Conservation (phyloP, 306 rosid species). For the Acacia melanoxylon region DNA sequence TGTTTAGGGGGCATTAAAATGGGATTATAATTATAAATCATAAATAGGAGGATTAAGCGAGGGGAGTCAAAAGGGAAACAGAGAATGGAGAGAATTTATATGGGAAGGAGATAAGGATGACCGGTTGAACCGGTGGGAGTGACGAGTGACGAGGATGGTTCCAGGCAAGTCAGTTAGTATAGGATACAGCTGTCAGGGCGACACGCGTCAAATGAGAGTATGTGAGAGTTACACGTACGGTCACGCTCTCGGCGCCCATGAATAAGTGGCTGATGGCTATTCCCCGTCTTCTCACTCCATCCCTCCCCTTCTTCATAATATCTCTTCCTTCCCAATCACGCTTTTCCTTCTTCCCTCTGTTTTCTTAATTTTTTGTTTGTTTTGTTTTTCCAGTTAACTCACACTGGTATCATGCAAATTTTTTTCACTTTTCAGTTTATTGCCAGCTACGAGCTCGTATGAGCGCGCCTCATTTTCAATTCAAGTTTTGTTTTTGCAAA, state of each 20-base stretch:
- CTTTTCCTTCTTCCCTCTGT: neutral
- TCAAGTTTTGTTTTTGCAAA: neutral
- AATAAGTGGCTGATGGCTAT: neutral
- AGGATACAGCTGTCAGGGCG: constrained; percentile 55
- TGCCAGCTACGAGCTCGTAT: too few species aligned
- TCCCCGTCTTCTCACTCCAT: neutral
- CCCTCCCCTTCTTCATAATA: neutral
- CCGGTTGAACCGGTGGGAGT: constrained; percentile 49
- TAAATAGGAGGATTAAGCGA: neutral
- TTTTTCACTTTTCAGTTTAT: neutral
- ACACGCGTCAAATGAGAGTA: constrained; percentile 54
- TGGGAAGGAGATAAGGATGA: constrained; percentile 36
- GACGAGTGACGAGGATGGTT: constrained; percentile 38
- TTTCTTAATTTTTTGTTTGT: neutral
- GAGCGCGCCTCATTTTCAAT: neutral
- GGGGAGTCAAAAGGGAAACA: neutral
- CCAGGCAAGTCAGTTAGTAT: constrained; percentile 52
- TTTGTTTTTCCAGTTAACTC: neutral
- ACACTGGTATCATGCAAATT: neutral
- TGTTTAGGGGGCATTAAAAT: neutral
- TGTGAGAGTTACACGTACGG: constrained; percentile 48
- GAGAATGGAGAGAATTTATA: constrained; percentile 34
- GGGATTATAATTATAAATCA: neutral
- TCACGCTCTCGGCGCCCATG: constrained; percentile 20
- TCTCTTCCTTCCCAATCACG: neutral